A percentile compares a stretch with the other conserved stretches of the same genome.
phyloP scores from a whole-genome alignment of 345 rosid genomes.

The Syzygium oleosum region DNA sequence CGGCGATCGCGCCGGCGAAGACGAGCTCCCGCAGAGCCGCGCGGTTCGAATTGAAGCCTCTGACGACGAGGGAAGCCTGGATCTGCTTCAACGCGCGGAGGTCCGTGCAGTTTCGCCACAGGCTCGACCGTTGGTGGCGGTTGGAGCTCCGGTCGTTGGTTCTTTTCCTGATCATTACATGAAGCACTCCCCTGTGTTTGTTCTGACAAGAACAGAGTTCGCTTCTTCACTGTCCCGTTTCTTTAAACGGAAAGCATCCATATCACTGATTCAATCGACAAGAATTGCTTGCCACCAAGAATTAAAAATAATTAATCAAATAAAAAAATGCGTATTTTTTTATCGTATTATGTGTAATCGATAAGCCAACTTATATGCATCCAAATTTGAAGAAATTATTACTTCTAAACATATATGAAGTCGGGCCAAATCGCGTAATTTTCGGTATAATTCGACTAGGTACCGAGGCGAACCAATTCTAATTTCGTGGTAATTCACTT shows the following conservation, averaged over 20 bases:
- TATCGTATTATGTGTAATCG: rapidly evolving
- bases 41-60: conserved; percentile 30
- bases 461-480: background rate
- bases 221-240: background rate
- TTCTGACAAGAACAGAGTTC: background rate
- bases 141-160: conserved; percentile 9
- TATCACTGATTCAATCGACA: background rate
- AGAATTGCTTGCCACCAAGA: background rate
- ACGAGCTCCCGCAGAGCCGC: conserved; percentile 40
- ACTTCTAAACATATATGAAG: background rate
- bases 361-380: background rate
- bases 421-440: background rate
- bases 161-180: conserved; percentile 7
- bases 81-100: conserved; percentile 44
- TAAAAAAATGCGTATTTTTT: no score
- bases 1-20: conserved; percentile 31
- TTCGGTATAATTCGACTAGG: background rate
- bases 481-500: background rate
- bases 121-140: conserved; percentile 7
- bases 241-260: background rate
- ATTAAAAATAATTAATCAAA: background rate
- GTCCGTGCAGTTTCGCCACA: conserved; percentile 29
- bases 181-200: background rate
- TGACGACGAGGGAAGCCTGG: conserved; percentile 44
- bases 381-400: background rate